Base-by-base conservation (phyloP, 805 yeast genomes). In the Spathaspora gorwiae region DNA sequence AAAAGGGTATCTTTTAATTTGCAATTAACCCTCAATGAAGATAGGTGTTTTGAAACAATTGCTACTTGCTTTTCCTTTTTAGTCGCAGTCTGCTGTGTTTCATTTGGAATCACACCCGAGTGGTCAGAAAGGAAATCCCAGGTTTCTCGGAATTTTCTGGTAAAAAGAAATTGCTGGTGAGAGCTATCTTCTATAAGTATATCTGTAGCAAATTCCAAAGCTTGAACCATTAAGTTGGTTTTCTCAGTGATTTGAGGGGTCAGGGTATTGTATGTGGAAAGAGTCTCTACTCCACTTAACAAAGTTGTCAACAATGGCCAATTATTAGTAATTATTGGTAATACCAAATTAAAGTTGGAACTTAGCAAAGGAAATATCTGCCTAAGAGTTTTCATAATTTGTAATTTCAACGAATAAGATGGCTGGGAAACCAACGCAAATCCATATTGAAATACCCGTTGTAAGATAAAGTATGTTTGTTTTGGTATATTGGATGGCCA, bases 401-500 rank as follows among this genome's bases (percentile, higher is more conserved):
- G 83, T 3, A 76, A 58, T 37, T 79, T 75, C 29, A 92, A 61
- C 2, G 72, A 63, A 2, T 73, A 61, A 0, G 95, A 83, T 1
- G 79, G 77, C 54, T 87, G 94, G 2, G 87, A 80, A 33, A 88
- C 64, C 31, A 79, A 70, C 47, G 87, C 68, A 44, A 87, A 85
- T 6, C 92, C 84, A 58, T 89, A 87, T 6, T 71, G 75, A 43
- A 81, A 70, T 3, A 92, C 80, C 44, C 79, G 78, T 37, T 81
- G 78, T 1, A 87, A 64, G 2, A 83, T 65, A 35, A 64, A 59
- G 60, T 87, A 92, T 0, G 84, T 66, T 2, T 72, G 65, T 35
- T 75, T 66, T 0, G 95, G 86, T 0, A 90, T 67, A 0, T 83
- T 81, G 0, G 92, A 83, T 0, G 57, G 52, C 97, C 97, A 90